These are phyloP conservation scores for Leccinellum luteum DNA, from an alignment of 768 basidiomycete genomes.

Conservation along the genomic window DNA sequence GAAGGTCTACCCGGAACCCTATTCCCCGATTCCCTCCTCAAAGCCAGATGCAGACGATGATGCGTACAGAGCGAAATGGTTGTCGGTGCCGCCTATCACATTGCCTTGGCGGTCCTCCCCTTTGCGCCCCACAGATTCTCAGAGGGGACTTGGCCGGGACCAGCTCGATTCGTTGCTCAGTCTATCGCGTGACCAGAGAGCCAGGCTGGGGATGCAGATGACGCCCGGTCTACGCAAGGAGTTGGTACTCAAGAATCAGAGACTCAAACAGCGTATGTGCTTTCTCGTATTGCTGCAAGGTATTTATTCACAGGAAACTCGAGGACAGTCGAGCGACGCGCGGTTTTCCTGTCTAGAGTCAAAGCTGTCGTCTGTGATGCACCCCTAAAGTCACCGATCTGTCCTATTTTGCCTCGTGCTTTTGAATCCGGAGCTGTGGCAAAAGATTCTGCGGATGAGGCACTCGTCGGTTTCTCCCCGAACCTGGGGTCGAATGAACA, in stretches of 20 bases:
- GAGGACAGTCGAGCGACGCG: slow-evolving; percentile 65
- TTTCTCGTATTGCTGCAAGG: slow-evolving; percentile 1
- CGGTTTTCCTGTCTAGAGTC: slow-evolving; percentile 72
- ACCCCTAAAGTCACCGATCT: slow-evolving; percentile 67
- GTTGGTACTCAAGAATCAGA: slow-evolving; percentile 69
- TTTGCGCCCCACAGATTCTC: slow-evolving; percentile 42
- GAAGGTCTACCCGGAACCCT: slow-evolving; percentile 47
- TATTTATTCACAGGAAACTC: neutral
- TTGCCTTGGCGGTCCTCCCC: slow-evolving; percentile 46
- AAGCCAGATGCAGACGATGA: slow-evolving; percentile 40
- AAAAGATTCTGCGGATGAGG: slow-evolving; percentile 10
- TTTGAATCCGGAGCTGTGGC: slow-evolving; percentile 53
- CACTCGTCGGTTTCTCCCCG: neutral
- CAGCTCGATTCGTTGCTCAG: slow-evolving; percentile 64
- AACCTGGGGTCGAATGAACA: slow-evolving; percentile 54
- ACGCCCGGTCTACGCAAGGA: slow-evolving; percentile 66
- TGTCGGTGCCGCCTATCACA: slow-evolving; percentile 44
- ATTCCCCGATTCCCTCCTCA: slow-evolving; percentile 55
- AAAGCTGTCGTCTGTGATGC: slow-evolving; percentile 60
- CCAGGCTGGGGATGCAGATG: slow-evolving; percentile 43
- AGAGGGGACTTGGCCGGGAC: slow-evolving; percentile 57
- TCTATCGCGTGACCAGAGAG: slow-evolving; percentile 56
- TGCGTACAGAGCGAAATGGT: slow-evolving; percentile 53
- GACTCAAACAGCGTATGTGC: slow-evolving; percentile 67
- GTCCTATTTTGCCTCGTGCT: slow-evolving; percentile 65